A percentile compares a stretch with the other conserved stretches of the same genome.
These are phyloP conservation scores for Zoysia japonica DNA, from an alignment of 176 grass and related monocot genomes.

Conservation along the genomic window DNA sequence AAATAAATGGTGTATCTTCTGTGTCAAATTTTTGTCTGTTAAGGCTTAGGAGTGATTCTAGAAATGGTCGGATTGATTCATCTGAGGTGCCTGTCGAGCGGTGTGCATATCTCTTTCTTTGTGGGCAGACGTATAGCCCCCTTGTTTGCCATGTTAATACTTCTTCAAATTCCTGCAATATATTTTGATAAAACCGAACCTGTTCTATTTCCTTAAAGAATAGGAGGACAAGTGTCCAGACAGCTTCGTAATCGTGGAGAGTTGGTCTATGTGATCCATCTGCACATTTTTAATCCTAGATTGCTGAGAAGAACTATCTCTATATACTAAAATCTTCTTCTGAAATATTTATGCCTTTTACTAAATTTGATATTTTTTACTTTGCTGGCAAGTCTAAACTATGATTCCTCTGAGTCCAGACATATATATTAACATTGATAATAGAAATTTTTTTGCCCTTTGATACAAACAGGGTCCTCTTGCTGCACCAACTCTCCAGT, in stretches of 20 bases:
- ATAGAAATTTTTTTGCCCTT: conserved; percentile 2
- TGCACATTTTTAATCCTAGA: background rate
- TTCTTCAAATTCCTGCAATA: too few relatives aligned
- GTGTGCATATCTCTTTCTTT: too few relatives aligned
- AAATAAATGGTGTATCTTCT: background rate
- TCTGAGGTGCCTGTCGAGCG: background rate
- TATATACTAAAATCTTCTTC: background rate
- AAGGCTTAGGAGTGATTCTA: background rate
- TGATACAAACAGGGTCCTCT: conserved; percentile 71
- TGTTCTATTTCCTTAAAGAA: background rate
- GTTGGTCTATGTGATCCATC: too few relatives aligned
- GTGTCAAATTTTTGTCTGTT: background rate
- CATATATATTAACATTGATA: background rate
- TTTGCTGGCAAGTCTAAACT: background rate
- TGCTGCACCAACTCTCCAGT: conserved; percentile 79
- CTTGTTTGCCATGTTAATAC: too few relatives aligned
- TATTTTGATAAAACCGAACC: too few relatives aligned
- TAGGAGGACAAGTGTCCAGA: background rate
- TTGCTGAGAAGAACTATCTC: background rate
- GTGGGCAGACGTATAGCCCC: too few relatives aligned
- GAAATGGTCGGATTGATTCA: background rate
- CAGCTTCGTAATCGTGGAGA: background rate
- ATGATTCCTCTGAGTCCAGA: background rate
- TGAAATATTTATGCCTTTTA: background rate
- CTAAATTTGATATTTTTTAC: background rate